A percentile compares a stretch with the other conserved stretches of the same genome.
Conservation (phyloP, 331 rosid genomes). For the Saraca asoca region DNA sequence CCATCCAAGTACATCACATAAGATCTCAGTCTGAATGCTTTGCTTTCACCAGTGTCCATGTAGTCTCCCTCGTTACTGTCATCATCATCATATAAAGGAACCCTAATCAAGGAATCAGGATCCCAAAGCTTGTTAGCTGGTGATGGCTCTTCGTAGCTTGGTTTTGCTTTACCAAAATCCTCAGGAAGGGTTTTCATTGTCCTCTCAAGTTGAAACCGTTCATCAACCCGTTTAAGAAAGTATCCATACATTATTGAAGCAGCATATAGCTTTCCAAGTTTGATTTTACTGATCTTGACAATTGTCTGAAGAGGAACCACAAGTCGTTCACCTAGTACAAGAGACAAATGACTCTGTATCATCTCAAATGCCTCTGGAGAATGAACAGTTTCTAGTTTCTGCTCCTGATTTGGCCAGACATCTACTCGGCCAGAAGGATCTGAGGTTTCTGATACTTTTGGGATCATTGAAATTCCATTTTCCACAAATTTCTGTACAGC, state of each 20-base stretch:
- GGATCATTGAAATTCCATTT: conserved; percentile 71
- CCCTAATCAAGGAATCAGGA: conserved; percentile 74
- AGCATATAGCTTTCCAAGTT: conserved; percentile 92
- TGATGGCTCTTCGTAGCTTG: conserved; percentile 48
- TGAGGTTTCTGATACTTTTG: conserved; percentile 62
- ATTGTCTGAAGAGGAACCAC: conserved; percentile 75
- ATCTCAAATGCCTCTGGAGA: conserved; percentile 89
- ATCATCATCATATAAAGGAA: conserved; percentile 49
- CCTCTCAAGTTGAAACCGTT: conserved; percentile 88
- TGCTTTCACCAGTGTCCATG: conserved; percentile 42
- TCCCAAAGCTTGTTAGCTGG: conserved; percentile 82
- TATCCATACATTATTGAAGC: conserved; percentile 98
- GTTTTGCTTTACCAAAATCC: conserved; percentile 51
- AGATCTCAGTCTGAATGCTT: conserved; percentile 58
- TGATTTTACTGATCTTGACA: conserved; percentile 86
- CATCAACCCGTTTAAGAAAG: conserved; percentile 89
- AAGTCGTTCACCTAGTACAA: conserved; percentile 69
- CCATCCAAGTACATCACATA: conserved; percentile 87
- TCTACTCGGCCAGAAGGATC: conserved; percentile 77
- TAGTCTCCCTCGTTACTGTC: conserved; percentile 37
- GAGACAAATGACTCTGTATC: conserved; percentile 85
- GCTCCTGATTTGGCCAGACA: conserved; percentile 92
- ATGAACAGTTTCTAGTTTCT: conserved; percentile 80
- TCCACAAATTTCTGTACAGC: conserved; percentile 69
- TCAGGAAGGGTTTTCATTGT: conserved; percentile 76